phyloP scores from a whole-genome alignment of 345 rosid genomes.

The Adansonia digitata region DNA sequence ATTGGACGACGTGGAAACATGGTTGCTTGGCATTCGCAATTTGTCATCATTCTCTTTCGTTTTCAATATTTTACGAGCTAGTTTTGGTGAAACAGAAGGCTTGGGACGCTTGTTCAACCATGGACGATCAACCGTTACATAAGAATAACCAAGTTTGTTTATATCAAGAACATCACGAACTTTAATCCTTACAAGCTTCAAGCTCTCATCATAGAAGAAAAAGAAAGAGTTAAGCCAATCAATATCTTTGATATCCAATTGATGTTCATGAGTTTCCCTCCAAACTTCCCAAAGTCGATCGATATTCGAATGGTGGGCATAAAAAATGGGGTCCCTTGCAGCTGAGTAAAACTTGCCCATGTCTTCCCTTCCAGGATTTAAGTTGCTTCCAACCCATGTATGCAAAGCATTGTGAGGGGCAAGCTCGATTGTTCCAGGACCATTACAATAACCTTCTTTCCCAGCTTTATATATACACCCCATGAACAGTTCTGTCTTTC shows the following conservation, averaged over 20 bases:
- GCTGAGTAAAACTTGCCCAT: constrained; percentile 21
- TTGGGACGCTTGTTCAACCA: constrained; percentile 15
- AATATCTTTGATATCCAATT: constrained; percentile 5
- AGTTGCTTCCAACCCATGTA: constrained; percentile 9
- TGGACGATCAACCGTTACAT: neutral
- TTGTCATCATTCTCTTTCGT: neutral
- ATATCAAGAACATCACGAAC: constrained; percentile 7
- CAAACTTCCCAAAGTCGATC: constrained; percentile 20
- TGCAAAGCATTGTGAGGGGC: constrained; percentile 17
- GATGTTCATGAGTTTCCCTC: neutral
- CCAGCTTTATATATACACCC: constrained; percentile 9
- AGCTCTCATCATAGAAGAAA: constrained; percentile 20
- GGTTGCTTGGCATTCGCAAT: neutral
- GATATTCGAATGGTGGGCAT: constrained; percentile 19
- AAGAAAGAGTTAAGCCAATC: constrained; percentile 12
- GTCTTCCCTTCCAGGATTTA: constrained; percentile 9
- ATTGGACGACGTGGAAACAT: neutral
- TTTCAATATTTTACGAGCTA: neutral
- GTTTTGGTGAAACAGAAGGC: neutral
- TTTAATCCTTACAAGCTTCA: neutral
- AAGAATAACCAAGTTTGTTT: constrained; percentile 13
- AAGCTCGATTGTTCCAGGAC: constrained; percentile 5
- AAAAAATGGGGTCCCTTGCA: constrained; percentile 18
- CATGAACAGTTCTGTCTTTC: constrained; percentile 2
- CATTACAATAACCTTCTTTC: neutral